These are phyloP conservation scores for Phytophthora quininea DNA, from an alignment of 352 stramenopile species.

Conservation along the genomic window DNA sequence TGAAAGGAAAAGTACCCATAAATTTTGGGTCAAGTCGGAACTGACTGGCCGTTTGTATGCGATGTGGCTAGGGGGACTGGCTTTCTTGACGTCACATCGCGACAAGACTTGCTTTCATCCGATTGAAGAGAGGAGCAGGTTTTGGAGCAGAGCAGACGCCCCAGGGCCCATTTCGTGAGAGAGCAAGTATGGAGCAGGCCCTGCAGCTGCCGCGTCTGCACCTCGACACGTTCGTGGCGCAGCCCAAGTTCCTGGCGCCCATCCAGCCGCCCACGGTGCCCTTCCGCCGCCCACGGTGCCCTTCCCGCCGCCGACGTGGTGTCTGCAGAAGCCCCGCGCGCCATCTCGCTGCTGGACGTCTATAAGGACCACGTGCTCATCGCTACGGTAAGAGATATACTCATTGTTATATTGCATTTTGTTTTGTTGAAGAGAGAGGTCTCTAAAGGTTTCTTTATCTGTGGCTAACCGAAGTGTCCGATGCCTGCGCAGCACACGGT, in stretches of 20 bases:
- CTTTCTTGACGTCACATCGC: neutral
- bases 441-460: conserved; percentile 1
- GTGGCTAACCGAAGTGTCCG: neutral
- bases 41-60: neutral
- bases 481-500: conserved; percentile 62
- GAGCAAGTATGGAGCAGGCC: conserved; percentile 55
- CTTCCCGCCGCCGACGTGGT: conserved; percentile 71
- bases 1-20: neutral
- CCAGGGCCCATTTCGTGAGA: conserved; percentile 9
- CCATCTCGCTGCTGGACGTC: conserved; percentile 75
- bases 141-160: neutral
- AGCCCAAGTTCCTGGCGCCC: conserved; percentile 67
- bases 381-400: conserved; percentile 52
- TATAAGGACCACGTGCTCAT: conserved; percentile 86
- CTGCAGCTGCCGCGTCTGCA: conserved; percentile 73
- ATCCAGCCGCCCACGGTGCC: conserved; percentile 73
- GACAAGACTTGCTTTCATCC: neutral
- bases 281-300: conserved; percentile 70
- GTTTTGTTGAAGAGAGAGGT: neutral
- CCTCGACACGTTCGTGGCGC: conserved; percentile 53
- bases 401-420: neutral
- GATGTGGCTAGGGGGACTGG: neutral
- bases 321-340: conserved; percentile 55
- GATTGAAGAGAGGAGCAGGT: neutral
- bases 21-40: neutral